A percentile compares a stretch with the other conserved stretches of the same genome.
These are phyloP conservation scores for Penicillium sp. DNA, from an alignment of 2,329 filamentous ascomycete genomes.

Conservation along the genomic window DNA sequence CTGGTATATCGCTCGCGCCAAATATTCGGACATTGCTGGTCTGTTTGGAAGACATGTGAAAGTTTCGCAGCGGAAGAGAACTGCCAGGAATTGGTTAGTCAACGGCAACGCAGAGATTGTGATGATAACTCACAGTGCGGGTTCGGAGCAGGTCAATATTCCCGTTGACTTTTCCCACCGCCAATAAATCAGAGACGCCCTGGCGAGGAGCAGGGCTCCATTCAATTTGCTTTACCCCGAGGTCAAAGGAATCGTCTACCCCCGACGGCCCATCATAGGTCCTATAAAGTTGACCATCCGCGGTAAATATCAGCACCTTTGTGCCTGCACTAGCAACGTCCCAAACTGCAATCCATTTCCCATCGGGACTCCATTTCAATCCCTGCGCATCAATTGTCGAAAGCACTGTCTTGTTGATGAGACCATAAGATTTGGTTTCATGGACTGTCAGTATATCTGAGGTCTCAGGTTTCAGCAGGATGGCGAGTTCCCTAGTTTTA, in stretches of 20 bases:
- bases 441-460: slow-evolving; percentile 43
- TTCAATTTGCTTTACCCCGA: slow-evolving; percentile 54
- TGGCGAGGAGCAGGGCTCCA: slow-evolving; percentile 47
- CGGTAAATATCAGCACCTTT: slow-evolving; percentile 56
- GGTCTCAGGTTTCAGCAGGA: slow-evolving; percentile 41
- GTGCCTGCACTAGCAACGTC: slow-evolving; percentile 54
- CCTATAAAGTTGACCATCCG: slow-evolving; percentile 59
- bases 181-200: slow-evolving; percentile 42
- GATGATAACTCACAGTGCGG: slow-evolving; percentile 38
- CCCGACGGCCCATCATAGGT: slow-evolving; percentile 47
- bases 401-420: slow-evolving; percentile 37
- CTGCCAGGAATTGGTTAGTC: slow-evolving; percentile 14
- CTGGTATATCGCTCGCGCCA: slow-evolving; percentile 36
- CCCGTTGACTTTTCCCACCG: slow-evolving; percentile 52
- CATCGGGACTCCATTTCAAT: slow-evolving; percentile 60
- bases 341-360: slow-evolving; percentile 59
- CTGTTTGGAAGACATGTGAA: slow-evolving; percentile 35
- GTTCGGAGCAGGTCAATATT: slow-evolving; percentile 50
- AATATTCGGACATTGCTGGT: slow-evolving; percentile 33
- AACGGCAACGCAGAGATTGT: neutral
- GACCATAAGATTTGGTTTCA: slow-evolving; percentile 35
- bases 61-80: slow-evolving; percentile 37
- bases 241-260: slow-evolving; percentile 40
- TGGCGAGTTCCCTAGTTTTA: slow-evolving; percentile 40
- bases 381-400: slow-evolving; percentile 58